phyloP scores from a whole-genome alignment of 768 basidiomycete species.

The Boletus rex-veris region DNA sequence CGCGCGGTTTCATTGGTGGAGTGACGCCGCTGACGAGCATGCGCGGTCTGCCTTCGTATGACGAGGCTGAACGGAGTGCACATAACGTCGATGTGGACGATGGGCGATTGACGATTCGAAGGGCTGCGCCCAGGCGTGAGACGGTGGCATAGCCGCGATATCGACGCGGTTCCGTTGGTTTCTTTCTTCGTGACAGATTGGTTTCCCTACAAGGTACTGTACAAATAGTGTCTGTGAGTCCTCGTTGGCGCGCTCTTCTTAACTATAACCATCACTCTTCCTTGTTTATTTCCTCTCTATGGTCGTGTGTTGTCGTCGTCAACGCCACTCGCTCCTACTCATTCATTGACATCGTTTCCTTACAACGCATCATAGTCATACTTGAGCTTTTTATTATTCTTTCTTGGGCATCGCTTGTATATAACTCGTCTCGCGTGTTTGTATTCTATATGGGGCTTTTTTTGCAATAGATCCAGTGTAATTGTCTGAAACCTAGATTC shows the following conservation, averaged over 20 bases:
- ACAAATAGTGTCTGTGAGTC: not conserved
- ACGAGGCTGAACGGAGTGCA: slow-evolving; percentile 48
- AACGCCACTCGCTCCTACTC: no score
- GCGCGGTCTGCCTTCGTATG: slow-evolving; percentile 82
- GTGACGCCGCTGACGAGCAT: slow-evolving; percentile 80
- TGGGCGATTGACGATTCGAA: slow-evolving; percentile 8
- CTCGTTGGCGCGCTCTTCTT: not conserved
- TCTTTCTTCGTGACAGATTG: no score
- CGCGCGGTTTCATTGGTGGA: slow-evolving; percentile 86
- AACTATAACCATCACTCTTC: no score
- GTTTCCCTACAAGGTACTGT: no score
- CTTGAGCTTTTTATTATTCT: not conserved
- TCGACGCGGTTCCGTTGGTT: not conserved
- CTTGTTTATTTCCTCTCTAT: not conserved
- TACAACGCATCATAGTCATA: not conserved
- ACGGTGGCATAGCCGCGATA: not conserved
- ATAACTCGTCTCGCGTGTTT: not conserved
- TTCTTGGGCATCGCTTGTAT: not conserved
- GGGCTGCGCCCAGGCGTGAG: not conserved
- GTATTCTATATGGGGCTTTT: not conserved
- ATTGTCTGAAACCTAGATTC: no score
- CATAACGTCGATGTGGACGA: not conserved
- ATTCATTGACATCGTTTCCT: not conserved
- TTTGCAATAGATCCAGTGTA: no score
- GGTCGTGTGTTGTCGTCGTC: not conserved